Conservation (phyloP, 768 basidiomycete genomes). For the Trametes villosa region DNA sequence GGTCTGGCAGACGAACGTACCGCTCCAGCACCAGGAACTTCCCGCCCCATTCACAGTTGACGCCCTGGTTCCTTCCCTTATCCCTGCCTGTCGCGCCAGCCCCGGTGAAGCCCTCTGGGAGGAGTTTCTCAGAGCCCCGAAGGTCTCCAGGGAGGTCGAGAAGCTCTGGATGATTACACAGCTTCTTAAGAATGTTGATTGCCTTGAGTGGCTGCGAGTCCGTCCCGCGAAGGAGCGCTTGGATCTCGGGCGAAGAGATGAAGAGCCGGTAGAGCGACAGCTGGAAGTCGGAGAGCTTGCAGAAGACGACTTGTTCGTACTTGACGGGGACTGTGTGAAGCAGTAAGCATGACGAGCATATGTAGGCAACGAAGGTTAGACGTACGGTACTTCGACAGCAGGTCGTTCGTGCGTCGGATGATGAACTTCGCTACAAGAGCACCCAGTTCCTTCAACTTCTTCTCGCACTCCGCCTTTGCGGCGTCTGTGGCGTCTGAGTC, state of each 20-base stretch:
- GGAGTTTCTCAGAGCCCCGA: conserved; percentile 75
- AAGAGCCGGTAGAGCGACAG: conserved; percentile 85
- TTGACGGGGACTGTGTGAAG: conserved; percentile 88
- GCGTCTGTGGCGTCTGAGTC: conserved; percentile 84
- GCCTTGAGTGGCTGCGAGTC: conserved; percentile 96
- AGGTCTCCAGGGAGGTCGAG: conserved; percentile 86
- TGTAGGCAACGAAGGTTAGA: conserved; percentile 27
- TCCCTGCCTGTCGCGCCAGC: conserved; percentile 48
- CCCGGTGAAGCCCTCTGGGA: conserved; percentile 82
- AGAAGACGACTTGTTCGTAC: conserved; percentile 98
- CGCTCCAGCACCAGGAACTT: conserved; percentile 94
- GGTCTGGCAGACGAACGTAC: conserved; percentile 47
- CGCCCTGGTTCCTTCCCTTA: conserved; percentile 48
- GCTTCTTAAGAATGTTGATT: conserved; percentile 91
- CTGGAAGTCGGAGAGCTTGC: conserved; percentile 82
- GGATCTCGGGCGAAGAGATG: conserved; percentile 91
- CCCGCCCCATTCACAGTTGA: conserved; percentile 85
- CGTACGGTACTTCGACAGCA: conserved; percentile 93
- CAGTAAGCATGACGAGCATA: not conserved
- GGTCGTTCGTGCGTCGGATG: conserved; percentile 91
- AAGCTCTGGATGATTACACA: conserved; percentile 94
- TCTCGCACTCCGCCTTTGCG: conserved; percentile 81
- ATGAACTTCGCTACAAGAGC: conserved; percentile 90
- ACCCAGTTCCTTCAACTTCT: conserved; percentile 90
- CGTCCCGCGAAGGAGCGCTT: conserved; percentile 81